Evolutionary conservation across 2,329 filamentous ascomycete species (phyloP).

Genomic region (Ophiocordyceps camponoti-rufipedis): DNA sequence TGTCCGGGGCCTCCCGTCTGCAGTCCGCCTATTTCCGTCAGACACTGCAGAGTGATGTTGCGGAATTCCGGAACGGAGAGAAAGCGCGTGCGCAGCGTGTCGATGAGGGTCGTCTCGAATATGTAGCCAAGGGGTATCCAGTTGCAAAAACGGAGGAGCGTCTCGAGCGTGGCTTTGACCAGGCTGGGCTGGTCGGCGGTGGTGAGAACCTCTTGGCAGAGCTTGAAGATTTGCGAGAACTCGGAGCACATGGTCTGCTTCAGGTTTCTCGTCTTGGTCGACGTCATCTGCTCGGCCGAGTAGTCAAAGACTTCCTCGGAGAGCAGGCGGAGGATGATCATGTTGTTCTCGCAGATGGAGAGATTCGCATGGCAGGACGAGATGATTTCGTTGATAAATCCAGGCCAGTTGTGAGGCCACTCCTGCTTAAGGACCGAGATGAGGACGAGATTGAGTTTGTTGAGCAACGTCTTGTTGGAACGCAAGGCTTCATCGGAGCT

Average conservation of each 20-base stretch:
- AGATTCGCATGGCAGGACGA: constrained; percentile 87
- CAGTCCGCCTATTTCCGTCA: constrained; percentile 91
- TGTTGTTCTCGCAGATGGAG: constrained; percentile 99
- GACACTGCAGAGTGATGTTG: constrained; percentile 87
- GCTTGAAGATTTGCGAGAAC: constrained; percentile 94
- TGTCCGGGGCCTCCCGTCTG: constrained; percentile 58
- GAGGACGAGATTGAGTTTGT: constrained; percentile 95
- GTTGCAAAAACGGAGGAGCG: constrained; percentile 88
- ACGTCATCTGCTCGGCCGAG: constrained; percentile 98
- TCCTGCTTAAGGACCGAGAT: constrained; percentile 98
- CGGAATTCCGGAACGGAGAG: constrained; percentile 87
- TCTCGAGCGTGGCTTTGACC: constrained; percentile 93
- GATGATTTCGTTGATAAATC: constrained; percentile 99
- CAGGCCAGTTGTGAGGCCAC: constrained; percentile 99
- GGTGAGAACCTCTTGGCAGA: constrained; percentile 88
- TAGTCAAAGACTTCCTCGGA: constrained; percentile 99
- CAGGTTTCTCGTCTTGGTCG: constrained; percentile 82
- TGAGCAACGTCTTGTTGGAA: constrained; percentile 73
- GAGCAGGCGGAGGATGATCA: constrained; percentile 87
- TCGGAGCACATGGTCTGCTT: constrained; percentile 99
- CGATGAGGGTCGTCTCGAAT: constrained; percentile 92
- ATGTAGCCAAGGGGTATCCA: constrained; percentile 99
- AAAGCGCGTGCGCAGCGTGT: constrained; percentile 82
- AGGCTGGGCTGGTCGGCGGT: constrained; percentile 77
- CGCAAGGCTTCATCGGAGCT: constrained; percentile 75